Conservation (phyloP, 495 filamentous ascomycete genomes). For the Hypoxylon lienhwacheense region DNA sequence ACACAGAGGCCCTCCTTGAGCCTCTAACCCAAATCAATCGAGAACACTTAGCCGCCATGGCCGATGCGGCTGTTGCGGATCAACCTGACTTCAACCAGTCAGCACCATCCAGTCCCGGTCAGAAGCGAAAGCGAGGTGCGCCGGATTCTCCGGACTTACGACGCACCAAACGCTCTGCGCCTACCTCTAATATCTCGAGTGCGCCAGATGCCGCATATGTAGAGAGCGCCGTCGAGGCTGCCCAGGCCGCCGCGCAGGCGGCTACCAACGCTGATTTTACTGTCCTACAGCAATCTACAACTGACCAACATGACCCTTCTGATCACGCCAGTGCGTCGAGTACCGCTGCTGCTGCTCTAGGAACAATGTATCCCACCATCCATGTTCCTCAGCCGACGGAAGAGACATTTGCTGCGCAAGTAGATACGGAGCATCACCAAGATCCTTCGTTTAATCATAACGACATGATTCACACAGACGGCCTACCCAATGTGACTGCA, state of each 20-base stretch:
- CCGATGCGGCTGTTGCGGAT: conserved; percentile 47
- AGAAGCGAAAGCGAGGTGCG: conserved; percentile 51
- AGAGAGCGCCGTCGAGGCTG: conserved; percentile 50
- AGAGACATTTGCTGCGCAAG: conserved; percentile 61
- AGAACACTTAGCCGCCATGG: conserved; percentile 44
- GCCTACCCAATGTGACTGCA: conserved; percentile 42
- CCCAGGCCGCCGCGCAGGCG: conserved; percentile 48
- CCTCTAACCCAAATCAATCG: conserved; percentile 35
- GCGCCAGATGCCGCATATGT: conserved; percentile 47
- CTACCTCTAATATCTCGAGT: conserved; percentile 43
- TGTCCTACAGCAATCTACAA: conserved; percentile 50
- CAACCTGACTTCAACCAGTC: conserved; percentile 41
- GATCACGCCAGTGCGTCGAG: conserved; percentile 59
- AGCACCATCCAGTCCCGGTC: conserved; percentile 40
- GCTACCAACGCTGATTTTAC: conserved; percentile 51
- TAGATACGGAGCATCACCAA: conserved; percentile 40
- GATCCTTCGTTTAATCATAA: conserved; percentile 38
- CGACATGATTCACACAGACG: conserved; percentile 43
- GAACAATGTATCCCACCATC: conserved; percentile 63
- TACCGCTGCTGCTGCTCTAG: conserved; percentile 70
- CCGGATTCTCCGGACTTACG: conserved; percentile 50
- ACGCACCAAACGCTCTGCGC: conserved; percentile 49
- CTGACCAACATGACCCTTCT: conserved; percentile 49
- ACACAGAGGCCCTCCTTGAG: conserved; percentile 41
- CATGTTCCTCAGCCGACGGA: conserved; percentile 73